Base-by-base conservation (phyloP, 805 yeast species). In the Candida parachauliodes region DNA sequence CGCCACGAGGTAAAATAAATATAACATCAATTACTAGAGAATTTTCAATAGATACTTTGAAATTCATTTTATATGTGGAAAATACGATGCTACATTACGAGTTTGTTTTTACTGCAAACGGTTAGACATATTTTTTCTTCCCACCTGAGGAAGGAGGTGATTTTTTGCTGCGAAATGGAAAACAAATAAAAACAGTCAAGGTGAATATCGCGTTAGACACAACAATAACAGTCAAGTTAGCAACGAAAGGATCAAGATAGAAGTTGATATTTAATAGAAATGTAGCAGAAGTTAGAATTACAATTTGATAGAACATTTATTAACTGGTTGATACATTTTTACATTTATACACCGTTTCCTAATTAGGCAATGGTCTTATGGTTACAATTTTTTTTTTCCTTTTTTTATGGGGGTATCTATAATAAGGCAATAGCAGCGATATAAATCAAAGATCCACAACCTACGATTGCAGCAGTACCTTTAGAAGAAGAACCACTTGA, bases 361-460 rank as follows among this genome's bases (percentile, higher is more conserved):
- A 21, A 21, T 21, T 21, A 21, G 24, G 24, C 10, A 21, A 21
- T 21, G n/a, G n/a, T n/a, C n/a, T n/a, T n/a, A n/a, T 24, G 27
- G 27, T 24, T 24, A 24, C n/a, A 14, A 24, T n/a, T 14, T 22
- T 22, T 22, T 22, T 22, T 22, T 22, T 22, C 24, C 8, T 22
- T 22, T 22, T 10, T 22, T 8, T 8, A 22, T 22, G 27, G 27
- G 27, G 9, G 4, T 11, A 10, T 5, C 20, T 31, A 31, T 22
- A 31, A 31, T 14, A 31, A 31, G 12, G 34, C 34, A 31, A 31
- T 31, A 7, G 34, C 34, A 21, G 34, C 34, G 14, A 31, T 14
- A 11, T 31, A 31, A n/a, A 22, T 22, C 16, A 31, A 31, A n/a
- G 34, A 31, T 21, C 34, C 34, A 31, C 34, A 31, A 15, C 34